Conservation (phyloP, 2,329 filamentous ascomycete genomes). For the Helotiales sp. region DNA sequence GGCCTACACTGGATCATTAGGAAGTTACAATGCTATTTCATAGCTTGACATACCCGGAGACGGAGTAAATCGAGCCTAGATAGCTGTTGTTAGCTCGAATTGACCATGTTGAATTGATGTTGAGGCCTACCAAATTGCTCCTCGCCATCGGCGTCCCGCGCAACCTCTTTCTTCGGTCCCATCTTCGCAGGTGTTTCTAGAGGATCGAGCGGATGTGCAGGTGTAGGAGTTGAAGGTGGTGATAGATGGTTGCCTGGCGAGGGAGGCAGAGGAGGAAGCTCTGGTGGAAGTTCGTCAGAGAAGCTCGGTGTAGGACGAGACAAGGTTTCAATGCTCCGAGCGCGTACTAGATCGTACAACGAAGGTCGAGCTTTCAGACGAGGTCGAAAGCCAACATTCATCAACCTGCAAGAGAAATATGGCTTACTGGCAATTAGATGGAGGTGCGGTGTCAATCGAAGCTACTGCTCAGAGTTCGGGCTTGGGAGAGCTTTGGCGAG, state of each 20-base stretch:
- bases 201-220: slow-evolving; percentile 14
- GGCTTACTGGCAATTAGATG: slow-evolving; percentile 12
- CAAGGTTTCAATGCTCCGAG: slow-evolving; percentile 47
- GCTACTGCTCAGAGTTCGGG: slow-evolving; percentile 8
- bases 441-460: slow-evolving; percentile 5
- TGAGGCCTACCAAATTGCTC: slow-evolving; percentile 53
- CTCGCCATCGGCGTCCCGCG: slow-evolving; percentile 46
- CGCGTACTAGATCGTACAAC: slow-evolving; percentile 59
- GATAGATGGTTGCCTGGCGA: slow-evolving; percentile 21
- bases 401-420: slow-evolving; percentile 21
- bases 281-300: slow-evolving; percentile 42
- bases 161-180: slow-evolving; percentile 40
- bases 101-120: slow-evolving; percentile 6
- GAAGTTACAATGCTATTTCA: slow-evolving; percentile 16
- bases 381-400: slow-evolving; percentile 44
- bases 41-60: slow-evolving; percentile 54
- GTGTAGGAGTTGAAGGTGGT: slow-evolving; percentile 31
- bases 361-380: slow-evolving; percentile 60
- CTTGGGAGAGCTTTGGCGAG: slow-evolving; percentile 21
- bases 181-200: slow-evolving; percentile 33
- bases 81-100: slow-evolving; percentile 26
- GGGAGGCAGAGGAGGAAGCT: slow-evolving; percentile 38
- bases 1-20: slow-evolving; percentile 55
- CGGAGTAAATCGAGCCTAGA: slow-evolving; percentile 65
- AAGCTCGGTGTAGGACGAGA: slow-evolving; percentile 29